Conservation (phyloP, 495 filamentous ascomycete species). For the Xylaria flabelliformis region DNA sequence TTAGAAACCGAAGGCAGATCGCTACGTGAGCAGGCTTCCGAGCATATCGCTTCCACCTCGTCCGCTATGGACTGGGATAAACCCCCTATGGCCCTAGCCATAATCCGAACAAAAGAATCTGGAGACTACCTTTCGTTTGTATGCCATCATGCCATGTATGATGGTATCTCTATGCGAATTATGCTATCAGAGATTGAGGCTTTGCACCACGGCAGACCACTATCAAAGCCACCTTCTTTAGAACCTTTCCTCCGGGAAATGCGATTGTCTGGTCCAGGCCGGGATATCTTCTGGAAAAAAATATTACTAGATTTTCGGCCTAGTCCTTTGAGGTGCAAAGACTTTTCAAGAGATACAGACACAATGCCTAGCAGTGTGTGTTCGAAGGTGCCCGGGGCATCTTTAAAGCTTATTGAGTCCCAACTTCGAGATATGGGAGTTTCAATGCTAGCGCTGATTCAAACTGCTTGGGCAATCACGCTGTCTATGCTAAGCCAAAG, state of each 20-base stretch:
- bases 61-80: conserved; percentile 39
- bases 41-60: conserved; percentile 39
- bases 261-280: conserved; percentile 36
- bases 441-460: conserved; percentile 67
- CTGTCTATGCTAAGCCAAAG: conserved; percentile 58
- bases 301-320: conserved; percentile 59
- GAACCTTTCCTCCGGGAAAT: conserved; percentile 47
- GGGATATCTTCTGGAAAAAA: conserved; percentile 67
- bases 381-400: conserved; percentile 11
- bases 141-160: conserved; percentile 81
- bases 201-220: conserved; percentile 47
- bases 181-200: conserved; percentile 71
- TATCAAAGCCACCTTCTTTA: conserved; percentile 55
- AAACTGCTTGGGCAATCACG: conserved; percentile 71
- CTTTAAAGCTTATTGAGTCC: conserved; percentile 55
- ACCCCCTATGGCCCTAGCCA: conserved; percentile 48
- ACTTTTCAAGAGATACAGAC: conserved; percentile 8
- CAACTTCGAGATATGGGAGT: conserved; percentile 59
- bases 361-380: conserved; percentile 13
- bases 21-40: conserved; percentile 34
- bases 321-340: conserved; percentile 43
- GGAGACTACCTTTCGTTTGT: conserved; percentile 62
- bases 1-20: conserved; percentile 28
- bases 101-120: conserved; percentile 31
- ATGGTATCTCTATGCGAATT: conserved; percentile 70